Evolutionary conservation across 495 filamentous ascomycete species (phyloP).

Genomic region (Xylaria castorea): DNA sequence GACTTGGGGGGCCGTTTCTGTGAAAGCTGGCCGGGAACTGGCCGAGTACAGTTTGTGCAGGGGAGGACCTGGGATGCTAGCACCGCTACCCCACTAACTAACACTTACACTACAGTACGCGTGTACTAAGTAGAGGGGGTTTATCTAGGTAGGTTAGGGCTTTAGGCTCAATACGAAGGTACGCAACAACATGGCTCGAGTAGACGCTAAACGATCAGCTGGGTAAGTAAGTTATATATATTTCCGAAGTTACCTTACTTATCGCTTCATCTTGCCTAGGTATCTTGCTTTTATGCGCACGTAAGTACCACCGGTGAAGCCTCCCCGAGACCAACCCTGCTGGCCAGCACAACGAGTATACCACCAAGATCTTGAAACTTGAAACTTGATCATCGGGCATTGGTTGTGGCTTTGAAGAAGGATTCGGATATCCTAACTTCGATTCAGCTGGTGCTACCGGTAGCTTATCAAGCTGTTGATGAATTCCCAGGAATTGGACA

Average conservation of each 20-base stretch:
- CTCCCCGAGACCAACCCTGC: constrained; percentile 10
- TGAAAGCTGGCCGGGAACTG: neutral
- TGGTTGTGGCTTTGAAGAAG: neutral
- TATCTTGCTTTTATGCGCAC: neutral
- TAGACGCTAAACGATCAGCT: neutral
- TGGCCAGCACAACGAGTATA: neutral
- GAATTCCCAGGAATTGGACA: no score
- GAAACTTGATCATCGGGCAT: neutral
- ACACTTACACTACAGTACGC: neutral
- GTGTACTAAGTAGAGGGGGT: no score
- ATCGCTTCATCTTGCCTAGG: neutral
- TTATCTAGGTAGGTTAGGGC: neutral
- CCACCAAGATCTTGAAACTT: neutral
- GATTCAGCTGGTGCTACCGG: neutral
- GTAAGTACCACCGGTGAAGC: neutral
- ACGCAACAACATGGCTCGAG: neutral
- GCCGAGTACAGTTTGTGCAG: neutral
- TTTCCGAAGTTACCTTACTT: neutral
- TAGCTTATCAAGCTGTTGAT: neutral
- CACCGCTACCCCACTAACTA: constrained; percentile 5
- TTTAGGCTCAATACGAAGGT: neutral
- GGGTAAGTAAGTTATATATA: neutral
- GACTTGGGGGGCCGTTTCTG: neutral
- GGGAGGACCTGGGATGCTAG: neutral
- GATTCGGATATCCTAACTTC: neutral